Evolutionary conservation across 192 early-diverging fungal genomes (phyloP).

Genomic region (Dimargaris cristalligena): DNA sequence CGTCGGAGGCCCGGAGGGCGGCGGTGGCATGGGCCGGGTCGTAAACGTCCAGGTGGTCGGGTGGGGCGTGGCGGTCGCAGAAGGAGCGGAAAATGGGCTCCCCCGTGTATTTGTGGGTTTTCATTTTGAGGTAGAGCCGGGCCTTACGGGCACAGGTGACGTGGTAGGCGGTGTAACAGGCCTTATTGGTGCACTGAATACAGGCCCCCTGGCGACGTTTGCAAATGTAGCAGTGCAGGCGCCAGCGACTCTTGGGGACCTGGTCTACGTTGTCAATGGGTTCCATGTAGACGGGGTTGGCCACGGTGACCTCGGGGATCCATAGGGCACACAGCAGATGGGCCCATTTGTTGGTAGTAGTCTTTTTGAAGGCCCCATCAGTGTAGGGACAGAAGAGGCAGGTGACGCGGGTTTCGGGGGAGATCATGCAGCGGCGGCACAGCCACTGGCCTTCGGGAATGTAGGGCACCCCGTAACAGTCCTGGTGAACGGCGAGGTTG

Average conservation of each 20-base stretch:
- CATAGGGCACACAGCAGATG: slow-evolving; percentile 91
- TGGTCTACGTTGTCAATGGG: slow-evolving; percentile 85
- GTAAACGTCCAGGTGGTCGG: slow-evolving; percentile 19
- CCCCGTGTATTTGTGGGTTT: slow-evolving; percentile 31
- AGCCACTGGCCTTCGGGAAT: slow-evolving; percentile 99
- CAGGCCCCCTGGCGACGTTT: slow-evolving; percentile 65
- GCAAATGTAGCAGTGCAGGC: slow-evolving; percentile 76
- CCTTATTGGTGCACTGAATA: slow-evolving; percentile 85
- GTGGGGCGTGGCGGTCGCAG: slow-evolving; percentile 85
- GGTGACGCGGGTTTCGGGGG: slow-evolving; percentile 70
- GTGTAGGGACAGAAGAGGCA: slow-evolving; percentile 88
- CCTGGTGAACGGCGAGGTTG: slow-evolving; percentile 97
- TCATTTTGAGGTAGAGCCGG: slow-evolving; percentile 73
- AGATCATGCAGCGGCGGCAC: slow-evolving; percentile 93
- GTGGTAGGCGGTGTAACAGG: slow-evolving; percentile 86
- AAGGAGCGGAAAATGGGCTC: slow-evolving; percentile 53
- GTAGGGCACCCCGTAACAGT: slow-evolving; percentile 97
- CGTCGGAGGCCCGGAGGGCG: slow-evolving; percentile 10
- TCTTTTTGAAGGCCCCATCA: slow-evolving; percentile 94
- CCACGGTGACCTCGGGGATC: slow-evolving; percentile 84
- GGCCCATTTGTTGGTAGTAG: slow-evolving; percentile 81
- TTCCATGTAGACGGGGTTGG: slow-evolving; percentile 93
- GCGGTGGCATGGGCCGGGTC: slow-evolving; percentile 20
- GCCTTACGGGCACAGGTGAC: slow-evolving; percentile 81
- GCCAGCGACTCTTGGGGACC: slow-evolving; percentile 81